Evolutionary conservation across 139 green algal genomes (phyloP), one percentile per base, ranked within the genome.

Genomic region (Chloropicon primus): DNA sequence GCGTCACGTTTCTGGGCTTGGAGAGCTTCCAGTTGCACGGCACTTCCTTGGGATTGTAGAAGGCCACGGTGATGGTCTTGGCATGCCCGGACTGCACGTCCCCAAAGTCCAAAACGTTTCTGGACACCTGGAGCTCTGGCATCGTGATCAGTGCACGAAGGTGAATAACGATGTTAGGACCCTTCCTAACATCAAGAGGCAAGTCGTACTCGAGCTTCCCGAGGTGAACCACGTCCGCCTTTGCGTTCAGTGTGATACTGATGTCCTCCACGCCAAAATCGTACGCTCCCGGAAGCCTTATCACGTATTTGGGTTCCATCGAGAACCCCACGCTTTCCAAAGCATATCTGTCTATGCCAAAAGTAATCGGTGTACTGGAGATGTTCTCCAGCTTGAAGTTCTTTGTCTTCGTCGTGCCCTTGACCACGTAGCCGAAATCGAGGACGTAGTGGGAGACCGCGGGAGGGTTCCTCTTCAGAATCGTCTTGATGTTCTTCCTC

Each of bases 391-490:
- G 53, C 54, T 84, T 85, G 81, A 94, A 90, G 28, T 86, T 89
- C 22, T 82, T 76, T 1, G 54, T 72, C 77, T 79, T 78, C 5
- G 53, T 81, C 3, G 84, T 87, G 53, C 89, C 91, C 83, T 92
- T 93, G 72, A 85, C 83, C 1, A 93, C 85, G 79, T 83, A 82
- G 17, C 91, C 91, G 87, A 94, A 93, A 86, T 95, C 91, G 62
- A 91, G 72, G 29, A 92, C 22, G 72, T 94, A 95, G 54, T 88
- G 80, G 21, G 85, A 80, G 74, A 84, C 22, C 5, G 76, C 73
- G 21, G 80, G 72, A 28, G 71, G 22, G 73, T 22, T 27, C 23
- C 10, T 27, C 75, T 73, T 79, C 27, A 28, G 27, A 1, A 71
- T 24, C 21, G 25, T 5, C 27, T 71, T 78, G 22, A 54, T n/a